phyloP scores from a whole-genome alignment of 106 monocot genomes.

The Allium cepa region DNA sequence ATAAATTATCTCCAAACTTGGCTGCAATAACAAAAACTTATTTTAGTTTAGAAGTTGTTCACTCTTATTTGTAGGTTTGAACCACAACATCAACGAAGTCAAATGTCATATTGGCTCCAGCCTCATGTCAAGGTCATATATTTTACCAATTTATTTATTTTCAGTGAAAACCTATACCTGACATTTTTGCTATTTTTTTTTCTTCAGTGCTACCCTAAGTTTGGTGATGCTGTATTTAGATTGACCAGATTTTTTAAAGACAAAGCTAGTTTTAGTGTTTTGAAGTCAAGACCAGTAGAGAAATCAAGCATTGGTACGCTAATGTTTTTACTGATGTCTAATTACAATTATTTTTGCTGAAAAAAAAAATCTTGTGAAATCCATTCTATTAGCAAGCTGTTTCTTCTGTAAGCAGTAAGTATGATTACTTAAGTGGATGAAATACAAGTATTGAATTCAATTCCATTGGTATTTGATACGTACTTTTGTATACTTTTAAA shows the following conservation, averaged over 20 bases:
- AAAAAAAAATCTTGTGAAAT: not conserved
- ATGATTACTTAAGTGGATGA: no score
- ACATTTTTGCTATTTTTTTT: conserved; percentile 1
- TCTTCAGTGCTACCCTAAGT: conserved; percentile 65
- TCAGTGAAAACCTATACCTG: no score
- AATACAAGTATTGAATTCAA: no score
- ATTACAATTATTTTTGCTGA: not conserved
- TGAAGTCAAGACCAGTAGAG: conserved; percentile 35
- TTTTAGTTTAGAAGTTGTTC: not conserved
- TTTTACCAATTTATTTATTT: not conserved
- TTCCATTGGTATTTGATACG: no score
- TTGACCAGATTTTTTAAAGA: conserved; percentile 83
- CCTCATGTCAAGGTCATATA: conserved; percentile 67
- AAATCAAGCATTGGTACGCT: conserved; percentile 18
- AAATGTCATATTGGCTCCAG: conserved; percentile 91
- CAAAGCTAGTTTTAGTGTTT: conserved; percentile 14
- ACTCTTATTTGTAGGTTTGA: conserved; percentile 48
- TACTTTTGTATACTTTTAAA: not conserved
- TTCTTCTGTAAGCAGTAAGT: no score
- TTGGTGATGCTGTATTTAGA: conserved; percentile 73
- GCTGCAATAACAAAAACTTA: not conserved
- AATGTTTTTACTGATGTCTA: not conserved
- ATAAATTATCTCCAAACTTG: not conserved
- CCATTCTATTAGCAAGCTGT: not conserved
- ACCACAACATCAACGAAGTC: conserved; percentile 53